Evolutionary conservation across 805 yeast species (phyloP).

Genomic region (Yamadazyma sp.): DNA sequence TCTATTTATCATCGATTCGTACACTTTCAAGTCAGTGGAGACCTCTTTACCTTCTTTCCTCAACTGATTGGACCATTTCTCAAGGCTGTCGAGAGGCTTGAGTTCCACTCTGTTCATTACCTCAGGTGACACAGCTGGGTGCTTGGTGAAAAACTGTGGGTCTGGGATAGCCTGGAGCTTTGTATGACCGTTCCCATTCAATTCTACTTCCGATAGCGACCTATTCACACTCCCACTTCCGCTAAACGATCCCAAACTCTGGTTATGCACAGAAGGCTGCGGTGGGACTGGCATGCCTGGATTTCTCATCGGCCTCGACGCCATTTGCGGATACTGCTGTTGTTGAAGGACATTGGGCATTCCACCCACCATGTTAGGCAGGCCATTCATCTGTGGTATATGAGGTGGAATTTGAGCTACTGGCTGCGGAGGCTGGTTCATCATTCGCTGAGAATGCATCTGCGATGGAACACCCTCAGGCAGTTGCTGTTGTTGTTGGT

Average conservation of each 20-base stretch:
- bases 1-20: constrained; percentile 46
- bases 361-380: constrained; percentile 1
- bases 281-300: not conserved
- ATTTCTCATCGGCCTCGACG: constrained; percentile 1
- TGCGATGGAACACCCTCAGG: constrained; percentile 4
- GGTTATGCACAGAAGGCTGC: too few species aligned
- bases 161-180: constrained; percentile 1
- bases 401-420: constrained; percentile 1
- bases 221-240: too few species aligned
- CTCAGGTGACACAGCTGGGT: constrained; percentile 38
- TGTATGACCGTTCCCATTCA: too few species aligned
- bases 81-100: constrained; percentile 26
- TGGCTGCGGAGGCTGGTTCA: not conserved
- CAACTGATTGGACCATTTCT: constrained; percentile 58
- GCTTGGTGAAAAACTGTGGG: constrained; percentile 13
- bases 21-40: constrained; percentile 50
- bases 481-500: constrained; percentile 18
- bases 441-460: constrained; percentile 4
- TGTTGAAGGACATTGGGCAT: not conserved
- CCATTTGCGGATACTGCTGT: constrained; percentile 3
- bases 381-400: constrained; percentile 1
- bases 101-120: constrained; percentile 23
- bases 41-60: constrained; percentile 40
- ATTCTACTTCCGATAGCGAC: too few species aligned
- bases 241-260: too few species aligned